Evolutionary conservation across 176 grass and related monocot species (phyloP).

Genomic region (Eragrostis nindensis): DNA sequence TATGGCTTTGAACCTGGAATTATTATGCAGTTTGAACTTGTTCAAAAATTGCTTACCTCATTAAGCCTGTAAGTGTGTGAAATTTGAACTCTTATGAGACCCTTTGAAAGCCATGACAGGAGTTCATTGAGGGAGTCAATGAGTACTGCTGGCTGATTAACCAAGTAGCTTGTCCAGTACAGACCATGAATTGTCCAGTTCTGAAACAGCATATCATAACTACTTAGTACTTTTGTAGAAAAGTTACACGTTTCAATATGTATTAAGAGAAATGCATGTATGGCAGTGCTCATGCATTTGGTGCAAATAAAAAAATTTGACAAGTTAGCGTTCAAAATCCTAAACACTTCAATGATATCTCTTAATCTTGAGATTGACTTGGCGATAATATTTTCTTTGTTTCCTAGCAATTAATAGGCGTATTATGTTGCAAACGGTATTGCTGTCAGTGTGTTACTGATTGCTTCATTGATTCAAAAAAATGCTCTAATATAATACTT

Average conservation of each 20-base stretch:
- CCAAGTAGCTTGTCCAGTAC: constrained; percentile 74
- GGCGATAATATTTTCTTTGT: not conserved
- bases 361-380: not conserved
- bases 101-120: constrained; percentile 84
- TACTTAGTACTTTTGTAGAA: constrained; percentile 1
- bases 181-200: constrained; percentile 97
- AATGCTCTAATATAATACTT: constrained; percentile 6
- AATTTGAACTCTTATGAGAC: constrained; percentile 70
- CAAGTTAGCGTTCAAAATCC: constrained; percentile 11
- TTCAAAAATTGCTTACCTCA: constrained; percentile 55
- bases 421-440: constrained; percentile 6
- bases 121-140: constrained; percentile 80
- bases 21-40: not conserved
- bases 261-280: not conserved
- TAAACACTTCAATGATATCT: constrained; percentile 1
- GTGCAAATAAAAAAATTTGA: not conserved
- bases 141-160: constrained; percentile 58
- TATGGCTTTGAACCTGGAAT: constrained; percentile 2
- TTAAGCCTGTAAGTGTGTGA: constrained; percentile 70
- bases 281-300: constrained; percentile 1
- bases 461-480: not conserved
- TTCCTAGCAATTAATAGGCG: not conserved
- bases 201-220: constrained; percentile 54
- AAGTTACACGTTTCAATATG: not conserved
- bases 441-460: not conserved